Evolutionary conservation across 768 basidiomycete species (phyloP), one percentile per base, ranked within the genome.

Genomic region (Suillus clintonianus): DNA sequence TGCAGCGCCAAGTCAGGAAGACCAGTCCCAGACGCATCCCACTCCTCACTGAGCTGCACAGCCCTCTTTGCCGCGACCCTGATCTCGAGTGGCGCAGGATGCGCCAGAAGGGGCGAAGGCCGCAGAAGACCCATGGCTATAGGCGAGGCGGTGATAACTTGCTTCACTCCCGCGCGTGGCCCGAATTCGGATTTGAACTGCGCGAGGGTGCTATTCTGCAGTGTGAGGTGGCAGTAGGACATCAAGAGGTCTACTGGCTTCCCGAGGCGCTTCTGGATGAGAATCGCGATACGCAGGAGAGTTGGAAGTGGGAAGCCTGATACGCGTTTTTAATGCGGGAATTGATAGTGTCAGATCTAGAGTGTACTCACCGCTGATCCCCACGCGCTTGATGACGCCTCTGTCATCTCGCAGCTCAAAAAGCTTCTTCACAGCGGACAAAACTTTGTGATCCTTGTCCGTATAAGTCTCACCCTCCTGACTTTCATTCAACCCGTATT

Each of bases 41-140:
- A 84, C 22, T 76, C 72, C 58, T 70, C 69, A 15, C 72, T 71
- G 27, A 63, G 70, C 8, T 70, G 65, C 15, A 71, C 62, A 0
- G 84, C 85, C 10, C 76, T 72, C 22, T 68, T 63, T 9, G 80
- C 81, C 0, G 84, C 86, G 14, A 76, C 74, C 32, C 71, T 79
- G 45, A 92, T 64, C 14, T 70, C 76, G 15, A 37, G 37, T 22
- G 92, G 83, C 7, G 92, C 91, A 17, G 93, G 92, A 70, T 95
- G 92, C 94, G 93, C 95, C 3, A 74, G 14, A 1, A 90, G 89
- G 3, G 83, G 81, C 1, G 71, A 72, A 10, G 79, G 75, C 0
- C 87, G 86, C 39, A 96, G 82, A 4, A 95, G 83, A 0, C 89
- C 89, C 94, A 95, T 95, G 71, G 85, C 89, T 59, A 96, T 80